Evolutionary conservation across 75 land plant species (phyloP), one percentile per base, ranked within the genome.

Genomic region (Picea sitchensis): DNA sequence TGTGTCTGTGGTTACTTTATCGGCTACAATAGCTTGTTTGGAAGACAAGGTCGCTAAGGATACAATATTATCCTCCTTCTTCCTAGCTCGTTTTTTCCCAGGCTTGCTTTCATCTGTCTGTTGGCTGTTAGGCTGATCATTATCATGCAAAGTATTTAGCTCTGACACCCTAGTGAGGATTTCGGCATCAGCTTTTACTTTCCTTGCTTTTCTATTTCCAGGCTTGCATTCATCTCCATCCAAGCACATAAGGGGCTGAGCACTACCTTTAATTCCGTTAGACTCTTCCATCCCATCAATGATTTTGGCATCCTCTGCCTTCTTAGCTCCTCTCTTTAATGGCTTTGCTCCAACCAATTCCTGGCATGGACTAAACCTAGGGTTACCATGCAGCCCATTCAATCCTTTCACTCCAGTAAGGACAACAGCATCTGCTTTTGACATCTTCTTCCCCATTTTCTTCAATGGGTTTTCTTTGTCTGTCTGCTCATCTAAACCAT

Each of bases 131-230:
- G 76, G 56, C 44, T 62, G 30, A 58, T 85, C 61, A 34, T 61
- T 79, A 77, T 64, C 41, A 20, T 85, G 58, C 65, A 58, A 31
- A 5, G 11, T 75, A 85, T 78, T 84, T 65, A 20, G 47, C 34
- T 75, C 76, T 77, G 82, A 14, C 61, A 30, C 8, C 34, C 36
- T 41, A 51, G 21, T 64, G 58, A 78, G 31, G 14, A 75, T 44
- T n/a, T 17, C 23, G 7, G 59, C 58, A 61, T 82, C 87, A 3
- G 13, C 76, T 47, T 87, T 86, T 26, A 20, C 73, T 80, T 87
- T 91, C 68, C 81, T 71, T 38, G 80, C 78, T 87, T 91, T 86
- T 82, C 84, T 14, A 71, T 71, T 71, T 12, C 0, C 20, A 18
- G 74, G n/a, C 54, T 44, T 71, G 11, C 21, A 71, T 71, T 20